Evolutionary conservation across 495 filamentous ascomycete species (phyloP).

Genomic region (Pyrenula aspistea): DNA sequence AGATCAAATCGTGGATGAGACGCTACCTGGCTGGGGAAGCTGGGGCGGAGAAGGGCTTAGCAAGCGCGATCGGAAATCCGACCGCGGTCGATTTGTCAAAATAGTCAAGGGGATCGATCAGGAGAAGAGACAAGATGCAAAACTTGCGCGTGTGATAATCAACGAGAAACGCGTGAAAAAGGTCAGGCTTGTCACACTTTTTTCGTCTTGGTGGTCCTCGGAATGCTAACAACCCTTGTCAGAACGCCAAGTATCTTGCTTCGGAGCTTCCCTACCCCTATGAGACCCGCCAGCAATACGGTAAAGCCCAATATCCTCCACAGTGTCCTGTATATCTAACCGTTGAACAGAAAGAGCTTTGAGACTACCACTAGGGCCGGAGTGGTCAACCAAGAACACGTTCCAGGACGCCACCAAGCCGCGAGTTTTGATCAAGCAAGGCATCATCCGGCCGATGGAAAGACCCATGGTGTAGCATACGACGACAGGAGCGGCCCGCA

Average conservation of each 20-base stretch:
- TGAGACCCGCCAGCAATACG: conserved; percentile 80
- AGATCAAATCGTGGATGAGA: conserved; percentile 73
- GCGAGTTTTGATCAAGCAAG: conserved; percentile 82
- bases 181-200: conserved; percentile 31
- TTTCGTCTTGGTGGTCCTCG: neutral
- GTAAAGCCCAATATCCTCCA: conserved; percentile 72
- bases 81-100: conserved; percentile 41
- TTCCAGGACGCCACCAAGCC: conserved; percentile 88
- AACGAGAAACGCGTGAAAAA: conserved; percentile 88
- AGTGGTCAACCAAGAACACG: conserved; percentile 89
- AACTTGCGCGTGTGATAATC: conserved; percentile 75
- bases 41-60: conserved; percentile 76
- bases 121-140: conserved; percentile 68
- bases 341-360: conserved; percentile 77
- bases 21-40: conserved; percentile 83
- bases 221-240: conserved; percentile 17
- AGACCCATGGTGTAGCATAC: conserved; percentile 50
- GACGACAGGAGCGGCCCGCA: too few species aligned
- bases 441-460: conserved; percentile 77
- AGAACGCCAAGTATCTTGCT: conserved; percentile 85
- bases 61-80: conserved; percentile 48
- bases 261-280: conserved; percentile 72
- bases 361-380: conserved; percentile 77
- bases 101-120: conserved; percentile 66
- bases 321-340: conserved; percentile 91